Evolutionary conservation across 2,329 filamentous ascomycete genomes (phyloP).

Genomic region (Colletotrichum aenigma): DNA sequence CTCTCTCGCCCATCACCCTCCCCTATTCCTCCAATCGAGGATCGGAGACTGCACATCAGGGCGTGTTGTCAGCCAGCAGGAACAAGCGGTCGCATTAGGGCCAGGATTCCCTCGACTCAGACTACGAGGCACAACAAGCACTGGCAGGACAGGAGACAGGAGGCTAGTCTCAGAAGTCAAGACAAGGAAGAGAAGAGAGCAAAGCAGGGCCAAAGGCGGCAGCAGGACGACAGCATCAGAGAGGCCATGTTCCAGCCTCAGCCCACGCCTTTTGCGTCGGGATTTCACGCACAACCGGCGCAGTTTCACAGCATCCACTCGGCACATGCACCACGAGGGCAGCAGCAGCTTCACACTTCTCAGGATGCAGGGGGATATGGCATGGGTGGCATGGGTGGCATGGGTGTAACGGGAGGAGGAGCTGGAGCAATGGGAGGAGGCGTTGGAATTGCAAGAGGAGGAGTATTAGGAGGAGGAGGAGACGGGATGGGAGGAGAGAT

Average conservation of each 20-base stretch:
- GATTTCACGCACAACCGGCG: constrained; percentile 33
- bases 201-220: neutral
- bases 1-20: neutral
- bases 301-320: neutral
- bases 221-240: neutral
- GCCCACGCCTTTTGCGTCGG: constrained; percentile 51
- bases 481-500: neutral
- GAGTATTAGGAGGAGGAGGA: neutral
- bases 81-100: neutral
- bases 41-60: neutral
- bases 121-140: neutral
- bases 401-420: neutral
- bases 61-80: neutral
- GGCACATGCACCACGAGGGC: neutral
- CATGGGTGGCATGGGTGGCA: neutral
- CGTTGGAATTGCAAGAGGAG: neutral
- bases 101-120: too few species aligned
- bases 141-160: neutral
- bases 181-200: too few species aligned
- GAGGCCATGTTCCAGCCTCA: constrained; percentile 60
- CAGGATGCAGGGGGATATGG: neutral
- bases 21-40: neutral
- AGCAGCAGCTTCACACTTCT: neutral
- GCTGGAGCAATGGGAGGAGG: neutral
- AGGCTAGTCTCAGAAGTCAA: neutral